Base-by-base conservation (phyloP, 148 eudicot genomes). In the Cornus florida region DNA sequence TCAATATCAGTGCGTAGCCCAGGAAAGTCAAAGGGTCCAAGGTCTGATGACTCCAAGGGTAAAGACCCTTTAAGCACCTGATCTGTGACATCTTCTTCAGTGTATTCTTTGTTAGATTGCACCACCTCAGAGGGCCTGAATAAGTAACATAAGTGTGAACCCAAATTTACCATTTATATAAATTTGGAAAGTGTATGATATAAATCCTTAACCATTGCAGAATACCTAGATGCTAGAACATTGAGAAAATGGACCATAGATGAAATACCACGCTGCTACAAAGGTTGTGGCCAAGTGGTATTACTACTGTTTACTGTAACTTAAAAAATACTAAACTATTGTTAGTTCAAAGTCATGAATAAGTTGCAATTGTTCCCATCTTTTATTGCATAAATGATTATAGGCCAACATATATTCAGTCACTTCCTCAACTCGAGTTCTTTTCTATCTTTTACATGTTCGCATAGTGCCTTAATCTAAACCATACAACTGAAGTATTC, bases 81-180 rank as follows among this genome's bases (percentile, higher is more conserved):
- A 59, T 89, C 80, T 2, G 94, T 88, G 22, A 92, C 94, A 78
- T 95, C 98, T 41, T 95, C 98, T 80, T 95, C 98, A 0, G 98
- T 95, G 91, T 87, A 95, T 70, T 93, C 98, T 83, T 81, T 89
- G 81, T 84, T 90, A 64, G 92, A 91, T 71, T 95, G 86, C 78
- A 95, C 88, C 74, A 95, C 90, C 77, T 95, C 96, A 69, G 92
- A 83, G 48, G 97, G 97, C 90, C 97, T 95, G 71, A 69, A 57
- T 57, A 57, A 10, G 13, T 46, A 33, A 46, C 6, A 13, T 13
- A 22, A 14, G n/a, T 0, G 81, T 77, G 60, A 75, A 67, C 41
- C 59, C 28, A 38, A 68, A 53, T 67, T 46, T 23, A n/a, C 50
- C 62, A 6, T 77, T 53, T 31, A 48, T 16, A 19, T 53, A 50